Base-by-base conservation (phyloP, 306 rosid genomes). In the Fragaria ananassa region DNA sequence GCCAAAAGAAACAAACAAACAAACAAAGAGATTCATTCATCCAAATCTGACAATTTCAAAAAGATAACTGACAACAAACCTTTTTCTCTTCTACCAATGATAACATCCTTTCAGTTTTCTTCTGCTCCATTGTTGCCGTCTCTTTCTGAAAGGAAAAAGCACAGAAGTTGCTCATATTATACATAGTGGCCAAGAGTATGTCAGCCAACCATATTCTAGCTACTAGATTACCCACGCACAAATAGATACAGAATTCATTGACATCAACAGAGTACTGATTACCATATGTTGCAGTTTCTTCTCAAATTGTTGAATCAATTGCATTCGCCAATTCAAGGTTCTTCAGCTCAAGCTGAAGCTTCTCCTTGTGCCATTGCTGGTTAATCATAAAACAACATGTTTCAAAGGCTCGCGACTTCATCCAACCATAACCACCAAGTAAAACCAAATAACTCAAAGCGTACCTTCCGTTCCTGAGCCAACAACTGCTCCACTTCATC, bases 101-200 rank as follows among this genome's bases (percentile, higher is more conserved):
- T 84, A 88, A 44, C 83, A 91, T 57, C 61, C 78, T 83, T 72
- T 89, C 88, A 18, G 87, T 86, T 80, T 83, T 87, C 34, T 84
- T 87, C 78, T 85, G 93, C 86, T 88, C 98, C 76, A 74, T 42
- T 47, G 87, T 81, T 65, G 91, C 96, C 81, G 70, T 89, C 74
- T 82, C 93, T 80, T 84, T 87, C 97, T 93, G 82, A 72, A 72
- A 18, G 47, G 1, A 44, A 11, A 29, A 71, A 6, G n/a, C 35
- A 66, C 15, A 23, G 14, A 15, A 53, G 77, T 58, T 46, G 42
- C 41, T 60, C 29, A 45, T 46, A n/a, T 61, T 34, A 60, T 8
- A 47, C 1, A 9, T 49, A 27, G 13, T 13, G 51, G 2, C 51
- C 66, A 72, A 79, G 67, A 50, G 19, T 51, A 60, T 21, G 5